Conservation (phyloP, 495 filamentous ascomycete genomes). For the Podospora didyma region DNA sequence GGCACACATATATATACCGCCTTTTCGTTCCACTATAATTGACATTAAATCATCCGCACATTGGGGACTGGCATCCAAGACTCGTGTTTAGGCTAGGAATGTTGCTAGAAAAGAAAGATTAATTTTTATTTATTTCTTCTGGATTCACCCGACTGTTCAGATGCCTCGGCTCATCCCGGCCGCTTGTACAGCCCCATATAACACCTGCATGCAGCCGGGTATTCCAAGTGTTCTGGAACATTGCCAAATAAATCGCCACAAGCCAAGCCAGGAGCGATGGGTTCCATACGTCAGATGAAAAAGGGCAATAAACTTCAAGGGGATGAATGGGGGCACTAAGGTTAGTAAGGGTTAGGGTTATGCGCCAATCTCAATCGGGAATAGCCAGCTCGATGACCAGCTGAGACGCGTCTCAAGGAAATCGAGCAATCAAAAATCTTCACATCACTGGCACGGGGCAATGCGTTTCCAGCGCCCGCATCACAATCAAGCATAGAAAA, state of each 20-base stretch:
- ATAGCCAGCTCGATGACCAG: not conserved
- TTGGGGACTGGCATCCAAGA: not conserved
- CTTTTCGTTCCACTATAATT: not conserved
- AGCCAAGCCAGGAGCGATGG: not conserved
- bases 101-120: not conserved
- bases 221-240: not conserved
- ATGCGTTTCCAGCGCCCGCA: no score
- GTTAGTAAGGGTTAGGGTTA: not conserved
- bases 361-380: not conserved
- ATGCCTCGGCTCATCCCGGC: not conserved
- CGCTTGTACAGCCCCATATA: not conserved
- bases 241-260: not conserved
- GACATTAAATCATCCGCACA: not conserved
- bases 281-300: not conserved
- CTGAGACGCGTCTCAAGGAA: not conserved
- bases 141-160: not conserved
- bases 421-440: not conserved
- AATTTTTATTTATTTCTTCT: not conserved
- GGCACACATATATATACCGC: not conserved
- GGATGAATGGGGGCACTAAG: no score
- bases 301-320: no score
- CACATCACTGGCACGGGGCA: not conserved
- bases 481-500: no score
- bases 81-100: constrained; percentile 1
- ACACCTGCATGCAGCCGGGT: not conserved